Evolutionary conservation across 2,329 filamentous ascomycete species (phyloP).

Genomic region (Colletotrichum caudatum): DNA sequence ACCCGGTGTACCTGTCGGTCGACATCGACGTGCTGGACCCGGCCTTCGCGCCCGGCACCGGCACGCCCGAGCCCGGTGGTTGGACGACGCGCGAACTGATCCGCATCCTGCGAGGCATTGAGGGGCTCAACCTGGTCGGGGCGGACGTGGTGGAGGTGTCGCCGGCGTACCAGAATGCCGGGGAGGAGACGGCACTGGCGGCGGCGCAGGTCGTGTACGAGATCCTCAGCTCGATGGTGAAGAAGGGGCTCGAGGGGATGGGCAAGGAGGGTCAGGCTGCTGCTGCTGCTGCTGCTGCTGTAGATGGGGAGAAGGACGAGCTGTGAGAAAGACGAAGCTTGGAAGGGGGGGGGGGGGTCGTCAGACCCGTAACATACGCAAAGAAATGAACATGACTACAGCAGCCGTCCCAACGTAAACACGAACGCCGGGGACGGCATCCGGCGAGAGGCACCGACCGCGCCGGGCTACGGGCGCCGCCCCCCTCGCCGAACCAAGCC

Average conservation of each 20-base stretch:
- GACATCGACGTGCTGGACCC: slow-evolving; percentile 55
- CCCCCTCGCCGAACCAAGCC: background rate
- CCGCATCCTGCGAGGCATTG: slow-evolving; percentile 82
- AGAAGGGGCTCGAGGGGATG: slow-evolving; percentile 58
- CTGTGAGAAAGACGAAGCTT: slow-evolving; percentile 45
- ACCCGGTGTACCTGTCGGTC: slow-evolving; percentile 81
- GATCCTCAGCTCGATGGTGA: slow-evolving; percentile 82
- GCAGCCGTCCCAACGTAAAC: background rate
- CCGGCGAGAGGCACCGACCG: background rate
- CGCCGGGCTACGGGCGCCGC: background rate
- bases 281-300: slow-evolving; percentile 29
- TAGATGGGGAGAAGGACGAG: slow-evolving; percentile 52
- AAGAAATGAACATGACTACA: background rate
- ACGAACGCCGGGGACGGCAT: background rate
- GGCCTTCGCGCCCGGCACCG: slow-evolving; percentile 74
- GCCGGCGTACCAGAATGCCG: slow-evolving; percentile 84
- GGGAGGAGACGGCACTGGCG: slow-evolving; percentile 85
- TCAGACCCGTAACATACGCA: too few relatives aligned
- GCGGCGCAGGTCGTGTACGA: slow-evolving; percentile 89
- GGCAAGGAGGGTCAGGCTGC: slow-evolving; percentile 49
- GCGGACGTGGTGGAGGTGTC: slow-evolving; percentile 92
- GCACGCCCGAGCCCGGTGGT: slow-evolving; percentile 89
- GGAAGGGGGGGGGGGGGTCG: background rate
- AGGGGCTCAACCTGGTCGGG: slow-evolving; percentile 85
- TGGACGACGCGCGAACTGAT: slow-evolving; percentile 94